A percentile compares a stretch with the other conserved stretches of the same genome.
Conservation (phyloP, 208 protist genomes). For the Trypanosoma lewisi region DNA sequence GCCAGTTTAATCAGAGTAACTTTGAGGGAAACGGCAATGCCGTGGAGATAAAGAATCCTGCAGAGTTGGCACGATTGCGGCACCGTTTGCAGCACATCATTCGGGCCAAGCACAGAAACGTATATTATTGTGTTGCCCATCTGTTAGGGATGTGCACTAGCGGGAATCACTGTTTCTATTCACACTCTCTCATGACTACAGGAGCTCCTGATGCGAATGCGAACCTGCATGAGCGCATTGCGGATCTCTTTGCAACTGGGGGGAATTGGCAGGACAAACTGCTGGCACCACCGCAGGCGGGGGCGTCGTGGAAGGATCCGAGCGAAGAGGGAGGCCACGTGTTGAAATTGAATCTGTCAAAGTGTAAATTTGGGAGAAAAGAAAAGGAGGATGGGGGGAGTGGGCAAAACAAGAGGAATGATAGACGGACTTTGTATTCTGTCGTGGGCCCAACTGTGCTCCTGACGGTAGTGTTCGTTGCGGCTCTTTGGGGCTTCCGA, state of each 20-base stretch:
- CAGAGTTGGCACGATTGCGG: constrained; percentile 57
- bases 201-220: constrained; percentile 31
- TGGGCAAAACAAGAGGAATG: neutral
- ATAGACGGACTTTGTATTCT: neutral
- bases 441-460: constrained; percentile 1
- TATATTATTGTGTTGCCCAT: constrained; percentile 73
- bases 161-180: constrained; percentile 73
- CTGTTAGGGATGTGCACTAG: constrained; percentile 78
- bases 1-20: constrained; percentile 89
- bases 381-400: neutral
- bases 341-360: constrained; percentile 38
- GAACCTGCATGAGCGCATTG: constrained; percentile 65
- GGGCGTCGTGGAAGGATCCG: constrained; percentile 74
- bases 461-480: neutral
- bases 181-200: constrained; percentile 57
- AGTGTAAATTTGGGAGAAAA: neutral
- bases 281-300: constrained; percentile 56
- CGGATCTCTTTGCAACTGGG: constrained; percentile 60
- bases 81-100: constrained; percentile 71
- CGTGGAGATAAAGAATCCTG: constrained; percentile 47
- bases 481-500: neutral
- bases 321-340: constrained; percentile 37
- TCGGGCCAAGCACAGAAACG: constrained; percentile 42
- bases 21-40: constrained; percentile 62
- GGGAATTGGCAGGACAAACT: constrained; percentile 74